Evolutionary conservation across 306 rosid species (phyloP).

Genomic region (Cucurbita argyrosperma): DNA sequence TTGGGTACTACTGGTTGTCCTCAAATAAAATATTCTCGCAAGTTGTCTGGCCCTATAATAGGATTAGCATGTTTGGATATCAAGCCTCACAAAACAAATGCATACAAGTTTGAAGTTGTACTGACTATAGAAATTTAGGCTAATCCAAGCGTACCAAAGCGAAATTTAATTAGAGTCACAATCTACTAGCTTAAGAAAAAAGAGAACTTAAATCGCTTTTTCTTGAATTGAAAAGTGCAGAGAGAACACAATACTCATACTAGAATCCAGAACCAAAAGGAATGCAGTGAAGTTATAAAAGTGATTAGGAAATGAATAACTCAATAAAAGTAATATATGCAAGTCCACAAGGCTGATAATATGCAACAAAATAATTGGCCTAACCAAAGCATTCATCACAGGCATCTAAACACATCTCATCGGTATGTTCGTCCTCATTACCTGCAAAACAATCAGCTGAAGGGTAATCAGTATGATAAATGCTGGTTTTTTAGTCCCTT

Average conservation of each 20-base stretch:
- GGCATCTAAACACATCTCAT: background rate
- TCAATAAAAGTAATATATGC: background rate
- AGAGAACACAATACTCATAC: background rate
- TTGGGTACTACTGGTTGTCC: background rate
- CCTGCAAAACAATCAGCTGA: too few relatives aligned
- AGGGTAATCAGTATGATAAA: too few relatives aligned
- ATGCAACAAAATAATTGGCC: background rate
- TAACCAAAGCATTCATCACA: background rate
- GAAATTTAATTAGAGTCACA: background rate
- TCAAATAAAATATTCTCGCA: background rate
- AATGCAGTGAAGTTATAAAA: background rate
- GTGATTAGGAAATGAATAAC: too few relatives aligned
- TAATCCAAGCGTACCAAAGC: background rate
- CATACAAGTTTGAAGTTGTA: too few relatives aligned
- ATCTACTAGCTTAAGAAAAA: background rate
- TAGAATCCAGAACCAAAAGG: background rate
- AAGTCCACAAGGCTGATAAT: background rate
- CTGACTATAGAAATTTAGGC: too few relatives aligned
- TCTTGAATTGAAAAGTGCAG: background rate
- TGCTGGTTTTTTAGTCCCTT: too few relatives aligned
- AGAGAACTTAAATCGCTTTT: background rate
- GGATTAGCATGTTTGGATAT: background rate
- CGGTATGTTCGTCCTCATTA: too few relatives aligned
- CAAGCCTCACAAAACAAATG: background rate
- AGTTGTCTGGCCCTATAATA: background rate